Percentiles rank a stretch among this genome's conserved stretches.
These are phyloP conservation scores for Sambucus nigra DNA, from an alignment of 129 eudicot genomes.

Conservation along the genomic window DNA sequence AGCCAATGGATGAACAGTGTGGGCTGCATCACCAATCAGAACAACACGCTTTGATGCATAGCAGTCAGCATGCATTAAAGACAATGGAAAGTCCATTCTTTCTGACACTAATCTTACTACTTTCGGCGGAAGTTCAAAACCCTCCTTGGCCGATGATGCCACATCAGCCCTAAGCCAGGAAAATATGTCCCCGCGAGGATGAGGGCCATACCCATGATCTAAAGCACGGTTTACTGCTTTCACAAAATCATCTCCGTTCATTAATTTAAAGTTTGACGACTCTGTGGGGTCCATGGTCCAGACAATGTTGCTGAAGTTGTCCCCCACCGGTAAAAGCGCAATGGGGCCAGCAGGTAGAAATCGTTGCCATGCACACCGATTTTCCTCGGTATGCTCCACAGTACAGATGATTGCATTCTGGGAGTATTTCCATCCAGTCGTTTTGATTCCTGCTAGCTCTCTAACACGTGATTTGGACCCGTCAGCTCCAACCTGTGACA, in stretches of 20 bases:
- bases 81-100: slow-evolving; percentile 84
- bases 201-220: slow-evolving; percentile 79
- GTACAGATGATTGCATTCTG: slow-evolving; percentile 94
- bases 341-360: slow-evolving; percentile 87
- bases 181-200: slow-evolving; percentile 37
- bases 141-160: slow-evolving; percentile 40
- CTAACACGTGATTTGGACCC: slow-evolving; percentile 86
- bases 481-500: slow-evolving; percentile 82
- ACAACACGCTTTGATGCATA: slow-evolving; percentile 63
- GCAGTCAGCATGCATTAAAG: slow-evolving; percentile 67
- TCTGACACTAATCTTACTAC: slow-evolving; percentile 54
- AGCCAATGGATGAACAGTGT: slow-evolving; percentile 94
- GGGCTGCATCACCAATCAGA: slow-evolving; percentile 92
- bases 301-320: slow-evolving; percentile 87
- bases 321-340: slow-evolving; percentile 92
- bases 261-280: slow-evolving; percentile 49
- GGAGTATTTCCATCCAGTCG: slow-evolving; percentile 88
- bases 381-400: slow-evolving; percentile 54
- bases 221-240: slow-evolving; percentile 66
- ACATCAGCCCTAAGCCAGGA: slow-evolving; percentile 41
- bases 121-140: slow-evolving; percentile 74
- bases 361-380: slow-evolving; percentile 88
- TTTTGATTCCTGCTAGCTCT: slow-evolving; percentile 69
- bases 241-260: slow-evolving; percentile 63
- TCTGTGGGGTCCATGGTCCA: slow-evolving; percentile 97